Evolutionary conservation across 345 rosid species (phyloP), one percentile per base, ranked within the genome.

Genomic region (Eucalyptus erythrocorys): DNA sequence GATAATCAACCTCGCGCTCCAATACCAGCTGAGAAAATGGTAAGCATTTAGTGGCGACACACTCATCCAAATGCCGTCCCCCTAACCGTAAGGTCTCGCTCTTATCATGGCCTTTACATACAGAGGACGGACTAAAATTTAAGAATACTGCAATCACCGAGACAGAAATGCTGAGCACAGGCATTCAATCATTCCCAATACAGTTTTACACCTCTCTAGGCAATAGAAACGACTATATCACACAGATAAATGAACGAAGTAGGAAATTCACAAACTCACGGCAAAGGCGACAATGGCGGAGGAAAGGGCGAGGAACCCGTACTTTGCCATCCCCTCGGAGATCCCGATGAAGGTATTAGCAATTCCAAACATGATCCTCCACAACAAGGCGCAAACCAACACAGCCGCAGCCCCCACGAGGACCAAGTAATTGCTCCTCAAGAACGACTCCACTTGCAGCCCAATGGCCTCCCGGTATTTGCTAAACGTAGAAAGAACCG

Each of bases 281-380:
- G 96, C 88, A 89, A 98, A 97, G 85, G 98, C 96, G 86, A 98
- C 99, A 48, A 96, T 91, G 86, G 99, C 99, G 34, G 97, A 89
- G 11, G 99, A 98, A 90, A 97, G 98, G n/a, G 99, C 99, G 76
- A 98, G 97, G 89, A 97, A 96, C 24, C 97, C 99, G 40, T 95
- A 98, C 94, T 98, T 96, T 50, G 98, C 95, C 97, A 98, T 93
- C 88, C 99, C 98, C 89, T 97, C 99, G 22, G 98, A 98, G 86
- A 98, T 93, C 80, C 98, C 96, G 81, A 95, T 94, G 88, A 95
- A 95, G 59, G 98, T 92, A 87, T 88, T 97, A 85, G 99, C 99
- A 91, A 97, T 92, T 6, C 98, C 98, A 89, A 94, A 97, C 98
- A 96, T 95, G 88, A 96, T 88, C 95, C 97, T 94, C 99, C 99